Base-by-base conservation (phyloP, 495 filamentous ascomycete species). In the Neurospora sp. region DNA sequence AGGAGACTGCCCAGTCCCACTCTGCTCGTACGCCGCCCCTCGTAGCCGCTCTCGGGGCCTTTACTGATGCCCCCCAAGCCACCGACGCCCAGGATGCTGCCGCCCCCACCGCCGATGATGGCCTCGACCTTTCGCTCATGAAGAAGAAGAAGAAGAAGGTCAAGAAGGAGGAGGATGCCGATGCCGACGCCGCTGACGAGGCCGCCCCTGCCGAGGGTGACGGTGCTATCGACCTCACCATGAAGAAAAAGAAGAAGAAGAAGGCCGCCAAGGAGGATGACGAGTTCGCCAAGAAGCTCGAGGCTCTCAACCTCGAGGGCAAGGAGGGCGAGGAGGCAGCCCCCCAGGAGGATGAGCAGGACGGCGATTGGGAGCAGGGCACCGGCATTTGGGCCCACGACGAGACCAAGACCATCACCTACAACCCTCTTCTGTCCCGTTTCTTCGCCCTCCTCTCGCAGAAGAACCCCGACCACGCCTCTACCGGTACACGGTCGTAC, bases 201-300 rank as follows among this genome's bases (percentile, higher is more conserved):
- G 76, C 72, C n/a, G 72, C 74, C 41, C 69, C 74, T 3, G 76
- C 74, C 45, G 79, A 44, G 47, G 77, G 70, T 37, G 79, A 81
- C 39, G 80, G 72, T 20, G 78, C 73, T 20, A 78, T 80, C 74
- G 79, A 96, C 83, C 88, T 92, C 39, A 87, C 89, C 71, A 85
- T 96, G 84, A 97, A 97, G 85, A 97, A 97, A 81, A 97, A 94
- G 83, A 95, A 97, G 87, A 97, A 97, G 90, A 95, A 93, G 89
- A 95, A 95, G 89, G 78, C 84, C 73, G 86, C 88, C 80, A 93
- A 92, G 85, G 86, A 83, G 39, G 83, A 86, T 37, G 87, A 89
- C 41, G 83, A 86, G 44, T 87, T 88, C 73, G 84, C 86, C 69
- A 85, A 85, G 78, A 89, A 88, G 80, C 76, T 89, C 68, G 89